A percentile compares a stretch with the other conserved stretches of the same genome.
Evolutionary conservation across 306 rosid species (phyloP).

Genomic region (Hippophae gyantsensis): DNA sequence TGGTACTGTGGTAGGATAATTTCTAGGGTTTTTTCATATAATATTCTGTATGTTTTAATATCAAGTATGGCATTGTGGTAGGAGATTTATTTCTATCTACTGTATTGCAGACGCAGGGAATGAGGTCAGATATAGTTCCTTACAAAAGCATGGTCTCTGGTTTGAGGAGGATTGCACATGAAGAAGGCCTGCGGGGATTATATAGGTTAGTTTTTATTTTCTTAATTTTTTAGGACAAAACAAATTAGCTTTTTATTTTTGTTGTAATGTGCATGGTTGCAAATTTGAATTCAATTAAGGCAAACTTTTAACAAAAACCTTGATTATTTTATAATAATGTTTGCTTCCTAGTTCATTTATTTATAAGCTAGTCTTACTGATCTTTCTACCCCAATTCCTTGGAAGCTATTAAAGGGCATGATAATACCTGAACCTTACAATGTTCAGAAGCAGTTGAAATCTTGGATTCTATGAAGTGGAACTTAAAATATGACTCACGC

Average conservation of each 20-base stretch:
- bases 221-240: neutral
- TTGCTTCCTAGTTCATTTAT: no score
- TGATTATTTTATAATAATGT: no score
- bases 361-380: neutral
- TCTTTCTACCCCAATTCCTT: neutral
- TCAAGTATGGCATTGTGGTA: neutral
- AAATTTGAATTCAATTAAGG: no score
- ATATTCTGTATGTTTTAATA: neutral
- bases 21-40: slow-evolving; percentile 9
- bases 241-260: neutral
- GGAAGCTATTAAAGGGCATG: neutral
- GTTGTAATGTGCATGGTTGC: neutral
- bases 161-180: slow-evolving; percentile 65
- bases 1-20: neutral
- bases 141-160: slow-evolving; percentile 82
- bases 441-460: neutral
- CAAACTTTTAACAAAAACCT: no score
- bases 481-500: neutral
- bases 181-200: slow-evolving; percentile 87
- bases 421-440: no score
- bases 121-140: slow-evolving; percentile 80
- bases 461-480: neutral
- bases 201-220: slow-evolving; percentile 54
- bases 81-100: slow-evolving; percentile 19
- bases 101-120: slow-evolving; percentile 69